phyloP scores from a whole-genome alignment of 1,284 basidiomycete species.

The Ustilago curta region DNA sequence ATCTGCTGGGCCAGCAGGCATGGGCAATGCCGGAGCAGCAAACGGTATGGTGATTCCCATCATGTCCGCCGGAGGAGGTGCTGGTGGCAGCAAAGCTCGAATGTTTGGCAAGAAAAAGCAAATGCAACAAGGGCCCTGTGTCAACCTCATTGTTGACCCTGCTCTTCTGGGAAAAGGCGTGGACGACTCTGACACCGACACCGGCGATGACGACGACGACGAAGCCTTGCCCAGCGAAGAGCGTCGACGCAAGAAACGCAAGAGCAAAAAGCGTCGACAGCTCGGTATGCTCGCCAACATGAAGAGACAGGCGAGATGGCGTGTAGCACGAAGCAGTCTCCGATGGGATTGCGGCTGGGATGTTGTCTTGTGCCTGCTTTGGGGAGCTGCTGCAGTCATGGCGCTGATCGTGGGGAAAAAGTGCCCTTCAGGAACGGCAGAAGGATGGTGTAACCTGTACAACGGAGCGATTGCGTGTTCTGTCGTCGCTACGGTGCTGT shows the following conservation, averaged over 20 bases:
- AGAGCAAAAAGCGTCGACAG: conserved; percentile 16
- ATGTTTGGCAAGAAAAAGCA: conserved; percentile 46
- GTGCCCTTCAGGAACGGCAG: conserved; percentile 36
- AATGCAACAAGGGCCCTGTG: conserved; percentile 34
- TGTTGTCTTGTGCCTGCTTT: conserved; percentile 44
- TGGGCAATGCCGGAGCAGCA: conserved; percentile 16
- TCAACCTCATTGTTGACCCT: conserved; percentile 63
- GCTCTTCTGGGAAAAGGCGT: conserved; percentile 34
- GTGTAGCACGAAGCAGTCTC: conserved; percentile 35
- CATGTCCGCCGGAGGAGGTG: conserved; percentile 27
- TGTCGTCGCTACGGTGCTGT: conserved; percentile 30
- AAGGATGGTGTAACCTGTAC: conserved; percentile 60
- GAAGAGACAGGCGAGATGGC: conserved; percentile 49
- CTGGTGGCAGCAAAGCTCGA: conserved; percentile 15
- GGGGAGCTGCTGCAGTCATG: conserved; percentile 49
- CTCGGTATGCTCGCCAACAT: conserved; percentile 47
- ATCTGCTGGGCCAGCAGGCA: neutral
- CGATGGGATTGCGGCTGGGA: conserved; percentile 56
- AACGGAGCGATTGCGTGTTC: conserved; percentile 57
- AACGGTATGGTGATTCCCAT: conserved; percentile 58
- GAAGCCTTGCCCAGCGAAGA: conserved; percentile 26
- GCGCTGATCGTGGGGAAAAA: conserved; percentile 44
- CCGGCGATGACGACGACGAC: conserved; percentile 23
- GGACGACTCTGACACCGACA: conserved; percentile 28
- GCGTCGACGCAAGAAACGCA: conserved; percentile 36